These are phyloP conservation scores for Saccharum hybrid DNA, from an alignment of 202 grass and related monocot species.

Conservation along the genomic window DNA sequence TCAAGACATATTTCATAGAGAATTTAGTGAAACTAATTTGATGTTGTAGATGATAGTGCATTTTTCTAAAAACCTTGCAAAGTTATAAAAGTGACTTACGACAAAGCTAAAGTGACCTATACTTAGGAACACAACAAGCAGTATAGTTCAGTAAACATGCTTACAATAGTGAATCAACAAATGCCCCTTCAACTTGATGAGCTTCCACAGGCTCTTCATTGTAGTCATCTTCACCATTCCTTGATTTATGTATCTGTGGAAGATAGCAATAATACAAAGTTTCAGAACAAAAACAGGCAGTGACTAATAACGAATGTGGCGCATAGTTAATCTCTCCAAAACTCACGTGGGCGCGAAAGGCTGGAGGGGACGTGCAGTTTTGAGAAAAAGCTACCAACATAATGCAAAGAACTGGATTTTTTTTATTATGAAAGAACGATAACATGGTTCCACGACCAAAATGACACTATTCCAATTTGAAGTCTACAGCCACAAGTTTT, in stretches of 20 bases:
- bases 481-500: not conserved
- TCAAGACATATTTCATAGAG: not conserved
- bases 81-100: not conserved
- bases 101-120: not conserved
- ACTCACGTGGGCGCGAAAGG: not conserved
- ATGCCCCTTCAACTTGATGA: slow-evolving; percentile 90
- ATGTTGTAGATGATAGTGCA: not conserved
- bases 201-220: slow-evolving; percentile 79
- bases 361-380: not conserved
- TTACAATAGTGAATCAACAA: slow-evolving; percentile 91
- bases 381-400: not conserved
- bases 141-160: slow-evolving; percentile 33
- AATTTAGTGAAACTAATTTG: not conserved
- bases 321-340: slow-evolving; percentile 20
- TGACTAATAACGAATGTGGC: not conserved
- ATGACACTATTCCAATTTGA: slow-evolving; percentile 27
- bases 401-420: slow-evolving; percentile 19
- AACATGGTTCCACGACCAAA: not conserved
- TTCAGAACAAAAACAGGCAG: slow-evolving; percentile 20
- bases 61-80: not conserved
- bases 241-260: slow-evolving; percentile 73
- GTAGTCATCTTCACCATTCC: slow-evolving; percentile 60
- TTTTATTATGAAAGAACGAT: not conserved
- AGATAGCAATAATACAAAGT: slow-evolving; percentile 49
- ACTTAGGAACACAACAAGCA: not conserved